phyloP scores from a whole-genome alignment of 495 filamentous ascomycete genomes.

The Penicillium taxi region DNA sequence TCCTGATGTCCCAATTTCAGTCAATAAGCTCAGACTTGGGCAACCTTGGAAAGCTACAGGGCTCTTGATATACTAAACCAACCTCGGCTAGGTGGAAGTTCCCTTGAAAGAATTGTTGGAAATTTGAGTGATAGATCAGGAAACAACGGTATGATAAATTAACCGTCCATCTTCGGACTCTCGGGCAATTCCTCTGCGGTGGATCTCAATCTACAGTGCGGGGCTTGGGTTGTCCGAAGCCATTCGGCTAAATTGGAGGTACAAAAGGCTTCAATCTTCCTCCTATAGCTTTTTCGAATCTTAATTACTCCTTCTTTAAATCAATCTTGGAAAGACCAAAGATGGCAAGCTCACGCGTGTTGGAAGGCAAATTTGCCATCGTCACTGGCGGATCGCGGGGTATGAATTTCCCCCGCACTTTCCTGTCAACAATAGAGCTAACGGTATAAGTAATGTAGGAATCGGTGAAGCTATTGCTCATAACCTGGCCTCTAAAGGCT shows the following conservation, averaged over 20 bases:
- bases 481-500: conserved; percentile 70
- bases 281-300: background rate
- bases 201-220: too few species aligned
- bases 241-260: conserved; percentile 17
- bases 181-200: conserved; percentile 21
- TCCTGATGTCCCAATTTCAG: too few species aligned
- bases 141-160: too few species aligned
- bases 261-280: conserved; percentile 2
- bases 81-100: too few species aligned
- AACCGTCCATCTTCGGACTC: too few species aligned
- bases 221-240: conserved; percentile 6
- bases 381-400: conserved; percentile 72
- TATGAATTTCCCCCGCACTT: conserved; percentile 25
- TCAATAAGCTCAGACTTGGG: too few species aligned
- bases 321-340: conserved; percentile 2
- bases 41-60: too few species aligned
- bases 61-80: too few species aligned
- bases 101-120: too few species aligned
- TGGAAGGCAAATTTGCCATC: conserved; percentile 65
- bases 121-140: too few species aligned
- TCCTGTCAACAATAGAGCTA: conserved; percentile 1
- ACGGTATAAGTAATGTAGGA: conserved; percentile 39
- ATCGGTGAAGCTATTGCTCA: conserved; percentile 79
- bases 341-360: conserved; percentile 23
- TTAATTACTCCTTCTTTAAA: background rate